Base-by-base conservation (phyloP, 139 green algal genomes). In the Chlorella sp. region DNA sequence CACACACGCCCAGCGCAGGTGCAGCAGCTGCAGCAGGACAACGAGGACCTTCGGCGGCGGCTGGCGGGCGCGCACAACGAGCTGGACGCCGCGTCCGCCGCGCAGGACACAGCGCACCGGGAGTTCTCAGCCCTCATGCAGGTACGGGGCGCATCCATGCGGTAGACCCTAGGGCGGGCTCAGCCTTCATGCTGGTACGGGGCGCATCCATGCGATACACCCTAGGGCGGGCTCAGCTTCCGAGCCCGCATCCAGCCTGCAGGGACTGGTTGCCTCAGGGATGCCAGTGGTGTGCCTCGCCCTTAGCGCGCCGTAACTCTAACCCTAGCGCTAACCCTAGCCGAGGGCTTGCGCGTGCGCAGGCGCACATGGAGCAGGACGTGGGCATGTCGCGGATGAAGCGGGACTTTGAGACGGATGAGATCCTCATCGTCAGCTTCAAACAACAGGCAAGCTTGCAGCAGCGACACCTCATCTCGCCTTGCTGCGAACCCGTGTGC, bases 351-450 rank as follows among this genome's bases (percentile, higher is more conserved):
- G n/a, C n/a, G n/a, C n/a, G n/a, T n/a, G n/a, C n/a, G n/a, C n/a
- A 55, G 10, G 17, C 42, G 42, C 42, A 55, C 27, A 20, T 64
- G 24, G n/a, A 4, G 17, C 67, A 72, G 67, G 67, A 64, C 3
- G 67, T 72, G 27, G 67, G 64, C 29, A 31, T 64, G 42, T 34
- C 35, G 42, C 27, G 42, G 23, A 34, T 72, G 67, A 33, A 49
- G 14, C 42, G 51, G 2, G 67, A 72, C 23, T 64, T 49, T 63
- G 67, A 72, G 30, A 72, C 67, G 27, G 67, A 72, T 17, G 67
- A 72, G 42, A 72, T 72, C 42, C 42, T 72, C 27, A 34, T 72
- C 10, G 42, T 72, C 23, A 49, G 62, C 62, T 26, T 68, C 30
- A 68, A 35, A 23, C 30, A 35, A 23, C 62, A 68, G 31, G 31